A percentile compares a stretch with the other conserved stretches of the same genome.
Evolutionary conservation across 352 stramenopile species (phyloP).

Genomic region (Phytophthora podocarpi): DNA sequence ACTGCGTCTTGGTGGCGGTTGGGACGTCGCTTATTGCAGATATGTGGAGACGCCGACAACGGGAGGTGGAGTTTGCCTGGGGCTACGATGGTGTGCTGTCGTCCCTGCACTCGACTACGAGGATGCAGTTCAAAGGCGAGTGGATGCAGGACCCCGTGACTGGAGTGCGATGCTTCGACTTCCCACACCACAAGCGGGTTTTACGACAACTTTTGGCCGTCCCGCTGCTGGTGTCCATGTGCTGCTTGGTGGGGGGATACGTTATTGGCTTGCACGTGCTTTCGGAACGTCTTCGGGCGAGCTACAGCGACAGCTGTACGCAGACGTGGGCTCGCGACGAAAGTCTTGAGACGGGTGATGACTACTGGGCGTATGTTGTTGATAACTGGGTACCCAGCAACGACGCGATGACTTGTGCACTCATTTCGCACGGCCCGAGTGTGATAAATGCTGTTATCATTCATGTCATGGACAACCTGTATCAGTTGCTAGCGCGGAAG

Average conservation of each 20-base stretch:
- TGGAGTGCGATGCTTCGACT: conserved; percentile 51
- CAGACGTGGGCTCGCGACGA: neutral
- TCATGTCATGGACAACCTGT: conserved; percentile 64
- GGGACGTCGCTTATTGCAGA: conserved; percentile 70
- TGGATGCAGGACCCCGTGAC: conserved; percentile 60
- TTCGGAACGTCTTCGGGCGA: conserved; percentile 50
- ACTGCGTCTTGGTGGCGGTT: conserved; percentile 56
- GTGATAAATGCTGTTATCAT: conserved; percentile 74
- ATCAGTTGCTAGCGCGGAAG: conserved; percentile 61
- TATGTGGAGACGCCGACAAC: conserved; percentile 56
- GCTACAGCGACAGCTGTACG: conserved; percentile 42
- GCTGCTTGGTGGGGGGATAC: conserved; percentile 55
- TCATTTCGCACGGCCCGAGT: conserved; percentile 60
- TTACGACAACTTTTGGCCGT: conserved; percentile 55
- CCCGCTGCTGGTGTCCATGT: conserved; percentile 64
- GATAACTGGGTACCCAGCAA: conserved; percentile 67
- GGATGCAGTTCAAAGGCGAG: conserved; percentile 55
- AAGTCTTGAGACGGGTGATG: conserved; percentile 30
- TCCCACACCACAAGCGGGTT: conserved; percentile 61
- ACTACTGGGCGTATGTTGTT: conserved; percentile 40
- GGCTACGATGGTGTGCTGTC: conserved; percentile 49
- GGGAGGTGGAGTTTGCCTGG: conserved; percentile 61
- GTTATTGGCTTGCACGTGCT: conserved; percentile 64
- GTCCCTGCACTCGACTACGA: conserved; percentile 48
- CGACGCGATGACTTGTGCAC: conserved; percentile 30